These are phyloP conservation scores for Suillus paluster DNA, from an alignment of 768 basidiomycete species.

Conservation along the genomic window DNA sequence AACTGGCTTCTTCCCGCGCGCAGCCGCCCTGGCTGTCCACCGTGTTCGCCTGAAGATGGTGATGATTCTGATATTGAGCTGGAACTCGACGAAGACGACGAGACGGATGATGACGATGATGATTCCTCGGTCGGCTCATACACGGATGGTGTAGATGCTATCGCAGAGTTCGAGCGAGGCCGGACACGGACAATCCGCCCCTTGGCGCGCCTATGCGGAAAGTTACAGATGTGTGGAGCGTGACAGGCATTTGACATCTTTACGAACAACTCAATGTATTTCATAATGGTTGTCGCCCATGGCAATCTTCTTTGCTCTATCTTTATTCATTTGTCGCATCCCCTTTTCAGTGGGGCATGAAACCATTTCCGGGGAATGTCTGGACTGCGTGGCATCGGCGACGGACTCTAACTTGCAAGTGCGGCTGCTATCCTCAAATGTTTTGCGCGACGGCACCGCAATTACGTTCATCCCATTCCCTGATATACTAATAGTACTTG, in stretches of 20 bases:
- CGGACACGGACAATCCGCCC: slow-evolving; percentile 46
- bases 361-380: background rate
- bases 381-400: background rate
- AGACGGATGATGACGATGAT: slow-evolving; percentile 33
- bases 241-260: slow-evolving; percentile 12
- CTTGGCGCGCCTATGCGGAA: slow-evolving; percentile 37
- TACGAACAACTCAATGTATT: slow-evolving; percentile 11
- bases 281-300: slow-evolving; percentile 9
- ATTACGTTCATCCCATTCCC: background rate
- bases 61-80: slow-evolving; percentile 39
- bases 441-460: background rate
- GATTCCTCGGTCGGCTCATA: slow-evolving; percentile 40
- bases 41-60: slow-evolving; percentile 36
- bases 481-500: background rate
- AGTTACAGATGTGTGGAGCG: slow-evolving; percentile 23
- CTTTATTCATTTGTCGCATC: slow-evolving; percentile 14
- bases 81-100: slow-evolving; percentile 30
- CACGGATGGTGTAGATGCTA: slow-evolving; percentile 43
- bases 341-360: background rate
- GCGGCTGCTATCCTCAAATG: background rate
- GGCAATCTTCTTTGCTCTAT: slow-evolving; percentile 11
- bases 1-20: slow-evolving; percentile 53
- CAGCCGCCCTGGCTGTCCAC: slow-evolving; percentile 28
- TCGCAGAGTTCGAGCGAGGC: slow-evolving; percentile 45
- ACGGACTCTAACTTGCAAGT: too few relatives aligned